Evolutionary conservation across 345 rosid genomes (phyloP), one percentile per base, ranked within the genome.

Genomic region (Lumnitzera littorea): DNA sequence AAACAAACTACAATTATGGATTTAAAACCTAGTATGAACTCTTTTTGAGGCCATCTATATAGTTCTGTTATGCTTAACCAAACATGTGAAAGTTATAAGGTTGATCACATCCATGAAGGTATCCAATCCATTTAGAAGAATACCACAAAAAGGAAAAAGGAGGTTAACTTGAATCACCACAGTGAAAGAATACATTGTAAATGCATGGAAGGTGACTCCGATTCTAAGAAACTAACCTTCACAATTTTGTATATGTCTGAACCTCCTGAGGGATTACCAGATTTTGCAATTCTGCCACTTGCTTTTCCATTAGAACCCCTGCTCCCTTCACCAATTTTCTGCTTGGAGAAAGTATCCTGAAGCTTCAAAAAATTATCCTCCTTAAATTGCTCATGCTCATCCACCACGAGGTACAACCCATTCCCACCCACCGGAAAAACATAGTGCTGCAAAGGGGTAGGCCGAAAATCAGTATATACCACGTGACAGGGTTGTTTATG

Each of bases 381-480:
- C 62, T 90, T 78, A 59, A 94, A 94, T 55, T 83, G 95, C 75
- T 94, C 99, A 52, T 75, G 89, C 65, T 94, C 99, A 74, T 94
- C 99, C 61, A 94, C 97, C 25, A 90, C 99, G 48, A 94, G 96
- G 77, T 90, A 94, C 63, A 94, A 71, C 46, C 99, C 99, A 72
- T 70, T 70, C 13, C 99, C 99, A 48, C 91, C 96, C 79, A 82
- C 68, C 24, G 99, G 99, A 71, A 94, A 94, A 63, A 81, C 86
- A 83, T 90, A 94, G 74, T 94, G 99, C 84, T 94, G 99, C 80
- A 94, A 74, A 55, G 99, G 99, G 62, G 97, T 94, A 12, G 99
- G 99, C 50, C 99, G 84, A 55, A 90, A 90, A 77, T 94, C 97
- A 2, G 99, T 90, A 67, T 94, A 94, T 53, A 90, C 99, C 53